phyloP scores from a whole-genome alignment of 257 asterid species.

The Echites panduratus region DNA sequence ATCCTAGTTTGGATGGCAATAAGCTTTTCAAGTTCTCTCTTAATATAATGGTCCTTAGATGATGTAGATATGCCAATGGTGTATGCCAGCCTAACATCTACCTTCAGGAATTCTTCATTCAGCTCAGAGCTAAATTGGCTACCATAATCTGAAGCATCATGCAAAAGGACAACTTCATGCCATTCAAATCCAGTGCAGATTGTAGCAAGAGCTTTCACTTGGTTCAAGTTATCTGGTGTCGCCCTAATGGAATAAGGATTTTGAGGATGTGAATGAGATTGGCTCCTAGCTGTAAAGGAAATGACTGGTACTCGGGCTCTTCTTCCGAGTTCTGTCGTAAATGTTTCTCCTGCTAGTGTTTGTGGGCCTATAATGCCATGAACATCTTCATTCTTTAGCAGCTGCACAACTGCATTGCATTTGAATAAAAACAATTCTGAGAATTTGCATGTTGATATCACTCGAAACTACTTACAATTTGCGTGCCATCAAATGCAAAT shows the following conservation, averaged over 20 bases:
- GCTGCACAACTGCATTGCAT: constrained; percentile 36
- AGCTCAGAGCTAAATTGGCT: constrained; percentile 23
- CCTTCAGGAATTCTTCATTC: constrained; percentile 20
- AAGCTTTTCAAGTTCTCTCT: constrained; percentile 23
- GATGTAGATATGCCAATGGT: constrained; percentile 15
- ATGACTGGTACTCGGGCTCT: constrained; percentile 36
- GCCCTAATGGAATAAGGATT: constrained; percentile 33
- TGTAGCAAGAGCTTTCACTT: constrained; percentile 26
- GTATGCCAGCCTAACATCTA: constrained; percentile 17
- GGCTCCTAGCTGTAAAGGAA: constrained; percentile 36
- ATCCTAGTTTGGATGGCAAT: constrained; percentile 44
- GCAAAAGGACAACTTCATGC: constrained; percentile 29
- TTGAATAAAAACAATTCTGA: neutral
- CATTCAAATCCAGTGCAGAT: constrained; percentile 26
- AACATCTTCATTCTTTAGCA: constrained; percentile 46
- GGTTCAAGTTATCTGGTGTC: constrained; percentile 23
- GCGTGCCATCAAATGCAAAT: neutral
- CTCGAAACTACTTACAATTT: neutral
- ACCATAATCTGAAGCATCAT: constrained; percentile 27
- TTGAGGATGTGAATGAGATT: constrained; percentile 18
- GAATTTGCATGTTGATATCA: neutral
- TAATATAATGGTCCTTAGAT: constrained; percentile 16
- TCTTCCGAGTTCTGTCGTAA: constrained; percentile 41
- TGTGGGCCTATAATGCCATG: constrained; percentile 49
- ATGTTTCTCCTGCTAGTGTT: constrained; percentile 22